Base-by-base conservation (phyloP, 192 early-diverging fungal genomes). In the Chytriomyces confervae region DNA sequence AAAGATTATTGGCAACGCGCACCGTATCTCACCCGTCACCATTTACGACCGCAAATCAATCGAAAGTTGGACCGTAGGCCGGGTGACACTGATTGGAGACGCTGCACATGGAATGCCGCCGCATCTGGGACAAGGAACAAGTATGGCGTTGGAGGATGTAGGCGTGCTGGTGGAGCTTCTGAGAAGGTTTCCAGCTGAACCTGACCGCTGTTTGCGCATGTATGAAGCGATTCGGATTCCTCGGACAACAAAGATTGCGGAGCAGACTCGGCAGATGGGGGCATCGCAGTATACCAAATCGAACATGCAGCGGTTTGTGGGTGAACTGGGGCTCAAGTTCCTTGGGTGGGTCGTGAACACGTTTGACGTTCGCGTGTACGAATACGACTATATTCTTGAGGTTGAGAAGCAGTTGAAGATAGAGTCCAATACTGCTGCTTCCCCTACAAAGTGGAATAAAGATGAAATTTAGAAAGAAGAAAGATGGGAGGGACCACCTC, bases 21-120 rank as follows among this genome's bases (percentile, higher is more conserved):
- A 29, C 8, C 16, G 24, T 10, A 61, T 74, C 53, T 11, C 23
- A 7, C 53, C 53, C 7, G 72, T 74, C 16, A 62, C 8, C 0
- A 64, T 79, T 43, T 72, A 60, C 49, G 77, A 79, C 57, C 46
- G 48, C 10, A 48, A 51, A 18, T 61, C 74, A 9, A 63, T 44
- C 61, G 43, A 75, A 2, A 66, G 29, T 16, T 75, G 74, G 74
- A 36, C 61, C 7, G 50, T 43, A 0, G 74, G 74, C 16, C 69
- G 50, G 24, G 62, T 77, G 62, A 47, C 23, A 6, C 66, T 77
- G 2, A 13, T 77, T 69, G 76, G 76, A 2, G 76, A 77, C 69
- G 63, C 76, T 36, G 80, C 77, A 44, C 80, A 81, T 65, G 70
- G 70, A 29, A 81, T 64, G 67, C 51, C 69, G 7, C 79, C 79